Base-by-base conservation (phyloP, 495 filamentous ascomycete species). In the Podospora pseudopauciseta region DNA sequence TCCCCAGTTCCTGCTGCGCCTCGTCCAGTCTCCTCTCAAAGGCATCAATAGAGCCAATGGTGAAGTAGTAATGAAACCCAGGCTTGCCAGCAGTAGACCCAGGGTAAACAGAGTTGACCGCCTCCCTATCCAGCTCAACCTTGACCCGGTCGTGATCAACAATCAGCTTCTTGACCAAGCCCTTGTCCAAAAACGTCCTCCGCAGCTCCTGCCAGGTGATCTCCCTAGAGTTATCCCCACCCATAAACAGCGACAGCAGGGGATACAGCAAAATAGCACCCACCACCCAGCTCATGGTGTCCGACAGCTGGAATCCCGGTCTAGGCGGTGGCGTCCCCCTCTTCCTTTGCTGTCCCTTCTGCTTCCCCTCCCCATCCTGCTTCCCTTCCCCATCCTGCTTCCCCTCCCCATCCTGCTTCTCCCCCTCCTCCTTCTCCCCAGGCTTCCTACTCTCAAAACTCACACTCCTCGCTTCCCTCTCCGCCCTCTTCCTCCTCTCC, bases 171-270 rank as follows among this genome's bases (percentile, higher is more conserved):
- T 97, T 91, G 27, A 99, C 96, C 60, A 99, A 85, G 55, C 95
- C 95, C 80, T 94, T 96, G 76, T 97, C 93, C 59, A 99, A 84
- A 83, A 96, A 98, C 54, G 92, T 94, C 69, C 87, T 91, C 58
- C 89, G 84, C 77, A 98, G 91, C 78, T 98, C 96, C 82, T 99
- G 94, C 92, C 93, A 99, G 56, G 95, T 97, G 67, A 99, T 97
- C 72, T 97, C 94, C 32, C 74, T 74, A n/a, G 74, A 71, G 16
- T 28, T 63, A 57, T 68, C 70, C 19, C 64, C 53, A 26, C 68
- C 65, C 68, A 70, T 72, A 30, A 75, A 9, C 66, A 73, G 66
- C 20, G 39, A 57, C 67, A 71, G 71, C 18, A 75, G n/a, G 19
- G 71, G 65, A 54, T 74, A 78, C 15, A 71, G 39, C 19, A 76